Base-by-base conservation (phyloP, 177 flowering plant genomes). In the Telopea speciosissima region DNA sequence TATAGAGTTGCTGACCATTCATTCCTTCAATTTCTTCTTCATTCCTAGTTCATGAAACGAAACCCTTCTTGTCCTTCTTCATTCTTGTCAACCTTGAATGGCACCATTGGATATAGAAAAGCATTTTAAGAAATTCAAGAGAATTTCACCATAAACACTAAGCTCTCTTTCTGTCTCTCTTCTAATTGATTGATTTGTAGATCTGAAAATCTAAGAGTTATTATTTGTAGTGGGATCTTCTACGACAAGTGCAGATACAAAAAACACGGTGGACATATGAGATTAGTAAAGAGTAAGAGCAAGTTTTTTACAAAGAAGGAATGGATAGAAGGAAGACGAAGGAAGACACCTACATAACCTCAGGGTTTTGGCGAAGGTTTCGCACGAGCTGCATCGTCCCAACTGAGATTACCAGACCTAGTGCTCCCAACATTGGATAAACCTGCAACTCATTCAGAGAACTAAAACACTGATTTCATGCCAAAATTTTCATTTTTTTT, bases 221-320 rank as follows among this genome's bases (percentile, higher is more conserved):
- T 54, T 54, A 17, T 54, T 54, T 54, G 19, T 17, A 21, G 21
- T 54, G 16, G 7, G 21, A 17, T 11, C 79, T 72, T 84, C 84
- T 54, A 60, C n/a, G n/a, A n/a, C n/a, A n/a, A n/a, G n/a, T n/a
- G n/a, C n/a, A n/a, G n/a, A n/a, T n/a, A n/a, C n/a, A n/a, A n/a
- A n/a, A n/a, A n/a, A n/a, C n/a, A n/a, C n/a, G n/a, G n/a, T n/a
- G n/a, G n/a, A n/a, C n/a, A n/a, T n/a, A n/a, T n/a, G n/a, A n/a
- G n/a, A n/a, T n/a, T n/a, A n/a, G n/a, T n/a, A n/a, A n/a, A n/a
- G n/a, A n/a, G n/a, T n/a, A n/a, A n/a, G n/a, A n/a, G n/a, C n/a
- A n/a, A n/a, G n/a, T n/a, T n/a, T n/a, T n/a, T n/a, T n/a, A n/a
- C n/a, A n/a, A n/a, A n/a, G n/a, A n/a, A n/a, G 19, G 5, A 49